Base-by-base conservation (phyloP, 1,139 yeast species). In the Zygoascus hellenicus region DNA sequence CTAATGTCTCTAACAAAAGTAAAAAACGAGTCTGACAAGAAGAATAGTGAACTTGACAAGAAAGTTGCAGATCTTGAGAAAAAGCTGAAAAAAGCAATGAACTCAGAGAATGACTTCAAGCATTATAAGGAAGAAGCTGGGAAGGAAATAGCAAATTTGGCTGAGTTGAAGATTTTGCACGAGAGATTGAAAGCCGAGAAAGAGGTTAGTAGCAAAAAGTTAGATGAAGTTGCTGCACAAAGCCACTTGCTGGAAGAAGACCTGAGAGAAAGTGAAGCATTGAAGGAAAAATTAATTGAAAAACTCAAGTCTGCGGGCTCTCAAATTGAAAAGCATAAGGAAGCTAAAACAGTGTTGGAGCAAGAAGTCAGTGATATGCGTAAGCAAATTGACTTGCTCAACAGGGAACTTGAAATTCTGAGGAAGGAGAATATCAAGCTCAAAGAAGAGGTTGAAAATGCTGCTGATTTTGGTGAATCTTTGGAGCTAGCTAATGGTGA, bases 1-100 rank as follows among this genome's bases (percentile, higher is more conserved):
- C 69, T 90, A 34, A 78, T 88, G 62, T 77, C 76, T 38, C 67
- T 88, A 38, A 75, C 80, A 0, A 78, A 78, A 50, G 80, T 79
- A 32, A 81, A 81, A 51, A 77, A 74, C 2, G 76, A 75, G 0
- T 58, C 74, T 1, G 83, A 79, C 43, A 70, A 70, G 39, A 68
- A 67, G 11, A 62, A 76, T 54, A 72, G 63, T 52, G 61, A 44
- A 9, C 46, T 56, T 6, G 52, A 54, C 43, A 56, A 54, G 29
- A 53, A 62, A 43, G 42, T 54, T 13, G 55, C 54, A 6, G 62
- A 54, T 15, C 51, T 55, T 16, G 53, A 51, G 38, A 56, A 54
- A 42, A 42, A 49, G 15, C 48, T 61, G 38, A 55, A 53, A 9
- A 58, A 56, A 40, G 31, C 48, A 1, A 43, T 46, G 1, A 45